A percentile compares a stretch with the other conserved stretches of the same genome.
These are phyloP conservation scores for Allomyces arbusculus DNA, from an alignment of 192 early-diverging fungal species.

Conservation along the genomic window DNA sequence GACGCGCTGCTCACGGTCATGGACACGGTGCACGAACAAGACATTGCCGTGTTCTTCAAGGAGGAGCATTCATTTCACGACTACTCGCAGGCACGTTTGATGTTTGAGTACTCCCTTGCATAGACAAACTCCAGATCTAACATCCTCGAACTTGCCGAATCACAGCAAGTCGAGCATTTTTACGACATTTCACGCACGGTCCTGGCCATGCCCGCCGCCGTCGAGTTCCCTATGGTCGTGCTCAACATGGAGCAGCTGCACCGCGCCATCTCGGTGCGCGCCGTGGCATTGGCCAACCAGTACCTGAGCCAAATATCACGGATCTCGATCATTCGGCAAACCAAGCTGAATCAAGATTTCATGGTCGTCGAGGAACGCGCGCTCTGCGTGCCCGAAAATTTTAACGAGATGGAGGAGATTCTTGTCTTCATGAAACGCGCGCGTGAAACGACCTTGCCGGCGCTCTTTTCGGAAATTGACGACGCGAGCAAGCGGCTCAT, in stretches of 20 bases:
- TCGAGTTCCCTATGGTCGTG: slow-evolving; percentile 30
- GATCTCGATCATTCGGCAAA: slow-evolving; percentile 18
- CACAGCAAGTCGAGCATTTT: slow-evolving; percentile 32
- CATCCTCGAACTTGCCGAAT: too few relatives aligned
- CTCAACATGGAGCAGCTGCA: slow-evolving; percentile 31
- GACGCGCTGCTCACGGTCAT: slow-evolving; percentile 17
- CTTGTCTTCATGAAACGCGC: slow-evolving; percentile 34
- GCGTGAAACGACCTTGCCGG: slow-evolving; percentile 20
- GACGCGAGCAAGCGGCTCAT: slow-evolving; percentile 23
- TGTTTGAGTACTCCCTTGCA: too few relatives aligned
- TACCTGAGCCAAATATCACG: slow-evolving; percentile 15
- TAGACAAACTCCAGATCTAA: too few relatives aligned
- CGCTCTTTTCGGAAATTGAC: slow-evolving; percentile 24
- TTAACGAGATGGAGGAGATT: slow-evolving; percentile 45
- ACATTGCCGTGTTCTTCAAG: slow-evolving; percentile 17
- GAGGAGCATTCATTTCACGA: slow-evolving; percentile 31
- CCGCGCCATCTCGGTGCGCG: slow-evolving; percentile 14
- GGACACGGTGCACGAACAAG: slow-evolving; percentile 11
- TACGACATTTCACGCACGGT: slow-evolving; percentile 15
- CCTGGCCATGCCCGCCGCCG: slow-evolving; percentile 12
- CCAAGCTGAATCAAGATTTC: slow-evolving; percentile 11
- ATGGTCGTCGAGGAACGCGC: slow-evolving; percentile 27
- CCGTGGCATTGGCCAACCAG: slow-evolving; percentile 18
- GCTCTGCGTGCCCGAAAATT: slow-evolving; percentile 29
- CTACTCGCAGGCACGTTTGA: slow-evolving; percentile 15